These are phyloP conservation scores for Halenospora varia DNA, from an alignment of 495 filamentous ascomycete genomes.

Conservation along the genomic window DNA sequence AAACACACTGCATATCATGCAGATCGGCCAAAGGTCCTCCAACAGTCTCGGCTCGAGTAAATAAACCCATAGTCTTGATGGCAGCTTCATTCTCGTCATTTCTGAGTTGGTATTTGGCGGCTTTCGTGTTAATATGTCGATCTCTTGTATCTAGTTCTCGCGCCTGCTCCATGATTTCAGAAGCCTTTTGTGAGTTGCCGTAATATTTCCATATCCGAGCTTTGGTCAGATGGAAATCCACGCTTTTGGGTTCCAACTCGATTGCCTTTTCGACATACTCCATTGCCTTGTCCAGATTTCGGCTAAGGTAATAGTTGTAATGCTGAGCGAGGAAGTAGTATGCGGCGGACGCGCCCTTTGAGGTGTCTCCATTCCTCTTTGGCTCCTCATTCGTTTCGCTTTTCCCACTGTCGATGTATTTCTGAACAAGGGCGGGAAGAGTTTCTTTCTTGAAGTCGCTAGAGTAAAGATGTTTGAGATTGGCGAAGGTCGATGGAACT, in stretches of 20 bases:
- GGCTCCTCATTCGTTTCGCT: constrained; percentile 45
- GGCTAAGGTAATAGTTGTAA: constrained; percentile 88
- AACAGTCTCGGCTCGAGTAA: constrained; percentile 80
- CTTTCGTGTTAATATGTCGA: constrained; percentile 97
- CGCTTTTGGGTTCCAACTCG: constrained; percentile 67
- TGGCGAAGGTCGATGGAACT: constrained; percentile 94
- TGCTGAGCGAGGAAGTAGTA: constrained; percentile 95
- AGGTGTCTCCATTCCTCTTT: constrained; percentile 45
- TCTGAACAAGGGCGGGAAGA: constrained; percentile 72
- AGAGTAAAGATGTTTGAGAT: constrained; percentile 86
- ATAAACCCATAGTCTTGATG: constrained; percentile 85
- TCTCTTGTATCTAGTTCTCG: constrained; percentile 81
- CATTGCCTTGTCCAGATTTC: constrained; percentile 76
- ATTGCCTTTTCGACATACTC: constrained; percentile 82
- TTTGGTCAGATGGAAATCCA: constrained; percentile 93
- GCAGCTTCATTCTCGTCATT: constrained; percentile 86
- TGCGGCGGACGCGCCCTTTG: constrained; percentile 69
- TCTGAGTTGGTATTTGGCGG: constrained; percentile 92
- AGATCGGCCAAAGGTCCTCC: constrained; percentile 89
- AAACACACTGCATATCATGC: constrained; percentile 97
- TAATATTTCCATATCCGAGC: constrained; percentile 93
- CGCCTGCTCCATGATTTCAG: constrained; percentile 85
- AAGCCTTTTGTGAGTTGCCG: constrained; percentile 74
- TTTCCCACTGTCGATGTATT: constrained; percentile 53
- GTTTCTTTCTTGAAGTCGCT: constrained; percentile 70